Conservation (phyloP, 2,329 filamentous ascomycete species). For the Nemania diffusa region DNA sequence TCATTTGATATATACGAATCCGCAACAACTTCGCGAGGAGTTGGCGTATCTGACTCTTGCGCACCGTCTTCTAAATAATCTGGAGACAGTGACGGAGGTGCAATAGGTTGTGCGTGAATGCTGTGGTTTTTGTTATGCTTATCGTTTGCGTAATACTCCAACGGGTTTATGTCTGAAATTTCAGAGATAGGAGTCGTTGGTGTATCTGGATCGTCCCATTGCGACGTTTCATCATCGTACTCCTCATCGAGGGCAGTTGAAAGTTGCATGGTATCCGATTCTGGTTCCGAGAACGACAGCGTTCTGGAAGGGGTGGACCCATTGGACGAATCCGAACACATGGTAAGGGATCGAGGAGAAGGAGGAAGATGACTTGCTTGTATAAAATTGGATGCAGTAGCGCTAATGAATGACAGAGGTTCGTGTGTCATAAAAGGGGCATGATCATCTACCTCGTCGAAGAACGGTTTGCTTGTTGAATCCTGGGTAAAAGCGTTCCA, state of each 20-base stretch:
- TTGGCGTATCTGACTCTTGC: constrained; percentile 54
- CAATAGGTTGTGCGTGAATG: not conserved
- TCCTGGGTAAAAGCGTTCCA: constrained; percentile 52
- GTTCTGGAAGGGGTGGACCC: constrained; percentile 58
- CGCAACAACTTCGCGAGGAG: constrained; percentile 48
- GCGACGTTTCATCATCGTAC: constrained; percentile 56
- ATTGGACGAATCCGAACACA: constrained; percentile 57
- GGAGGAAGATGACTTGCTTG: constrained; percentile 52
- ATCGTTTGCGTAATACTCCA: constrained; percentile 49
- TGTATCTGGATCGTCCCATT: constrained; percentile 58
- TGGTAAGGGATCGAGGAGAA: constrained; percentile 63
- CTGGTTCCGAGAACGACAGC: constrained; percentile 64
- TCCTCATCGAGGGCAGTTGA: constrained; percentile 52
- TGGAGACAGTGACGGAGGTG: constrained; percentile 32
- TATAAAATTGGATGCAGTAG: constrained; percentile 36
- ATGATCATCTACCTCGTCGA: constrained; percentile 55
- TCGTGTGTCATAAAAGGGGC: constrained; percentile 58
- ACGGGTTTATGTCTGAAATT: constrained; percentile 54
- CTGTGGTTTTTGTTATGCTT: constrained; percentile 29
- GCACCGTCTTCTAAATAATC: constrained; percentile 37
- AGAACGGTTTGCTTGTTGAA: constrained; percentile 51
- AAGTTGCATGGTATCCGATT: constrained; percentile 54
- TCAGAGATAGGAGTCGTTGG: constrained; percentile 59
- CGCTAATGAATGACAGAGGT: constrained; percentile 51
- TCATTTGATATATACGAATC: constrained; percentile 45